A percentile compares a stretch with the other conserved stretches of the same genome.
Conservation (phyloP, 2,329 filamentous ascomycete genomes). For the Trichoderma gracile region DNA sequence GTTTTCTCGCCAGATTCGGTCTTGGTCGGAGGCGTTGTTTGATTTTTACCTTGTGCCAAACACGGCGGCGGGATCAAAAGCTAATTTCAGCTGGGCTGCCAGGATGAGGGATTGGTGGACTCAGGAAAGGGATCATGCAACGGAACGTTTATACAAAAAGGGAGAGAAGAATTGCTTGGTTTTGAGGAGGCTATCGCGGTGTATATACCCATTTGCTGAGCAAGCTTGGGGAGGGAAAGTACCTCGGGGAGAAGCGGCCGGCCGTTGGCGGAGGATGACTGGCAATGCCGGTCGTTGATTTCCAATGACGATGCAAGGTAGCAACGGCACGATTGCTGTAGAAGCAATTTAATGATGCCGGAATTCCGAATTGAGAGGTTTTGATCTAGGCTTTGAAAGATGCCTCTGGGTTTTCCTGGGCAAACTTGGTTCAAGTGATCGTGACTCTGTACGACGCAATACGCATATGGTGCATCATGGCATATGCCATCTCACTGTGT, state of each 20-base stretch:
- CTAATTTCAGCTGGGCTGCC: conserved; percentile 21
- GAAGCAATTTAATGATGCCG: neutral
- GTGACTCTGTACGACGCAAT: neutral
- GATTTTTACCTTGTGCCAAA: conserved; percentile 3
- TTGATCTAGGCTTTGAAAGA: neutral
- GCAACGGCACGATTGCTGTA: neutral
- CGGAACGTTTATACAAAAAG: conserved; percentile 11
- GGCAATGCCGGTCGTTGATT: conserved; percentile 17
- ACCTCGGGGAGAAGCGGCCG: neutral
- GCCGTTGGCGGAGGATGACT: neutral
- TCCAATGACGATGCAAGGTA: neutral
- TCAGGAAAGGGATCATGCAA: neutral
- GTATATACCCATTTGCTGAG: conserved; percentile 40
- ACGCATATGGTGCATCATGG: neutral
- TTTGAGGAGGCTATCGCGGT: conserved; percentile 21
- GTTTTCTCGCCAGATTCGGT: conserved; percentile 9
- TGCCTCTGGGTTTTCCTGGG: neutral
- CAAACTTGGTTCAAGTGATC: no score
- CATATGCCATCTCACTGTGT: neutral
- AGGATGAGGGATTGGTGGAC: conserved; percentile 14
- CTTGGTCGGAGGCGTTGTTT: conserved; percentile 21
- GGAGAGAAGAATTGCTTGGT: conserved; percentile 13
- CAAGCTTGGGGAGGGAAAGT: conserved; percentile 5
- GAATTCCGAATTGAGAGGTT: neutral
- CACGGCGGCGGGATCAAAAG: conserved; percentile 22